Evolutionary conservation across 129 eudicot genomes (phyloP).

Genomic region (Helianthus tuberosus): DNA sequence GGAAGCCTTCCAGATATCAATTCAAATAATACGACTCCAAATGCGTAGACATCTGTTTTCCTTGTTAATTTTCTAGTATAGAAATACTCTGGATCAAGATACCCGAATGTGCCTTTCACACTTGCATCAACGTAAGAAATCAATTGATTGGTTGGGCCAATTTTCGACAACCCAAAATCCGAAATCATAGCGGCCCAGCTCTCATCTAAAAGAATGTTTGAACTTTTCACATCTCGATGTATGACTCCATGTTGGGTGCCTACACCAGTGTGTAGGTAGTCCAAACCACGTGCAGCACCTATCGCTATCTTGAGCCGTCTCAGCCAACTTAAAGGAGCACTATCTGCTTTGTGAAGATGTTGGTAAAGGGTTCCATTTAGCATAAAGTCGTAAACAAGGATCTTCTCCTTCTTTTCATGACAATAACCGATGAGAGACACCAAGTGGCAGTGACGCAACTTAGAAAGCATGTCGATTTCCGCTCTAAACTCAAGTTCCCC

Average conservation of each 20-base stretch:
- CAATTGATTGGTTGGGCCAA: conserved; percentile 19
- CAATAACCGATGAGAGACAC: conserved; percentile 25
- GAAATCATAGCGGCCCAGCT: conserved; percentile 20
- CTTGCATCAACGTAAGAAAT: not conserved
- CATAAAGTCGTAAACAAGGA: conserved; percentile 10
- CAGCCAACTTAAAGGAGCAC: no score
- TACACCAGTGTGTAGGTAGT: conserved; percentile 22
- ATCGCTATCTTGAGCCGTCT: conserved; percentile 17
- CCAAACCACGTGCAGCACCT: conserved; percentile 23
- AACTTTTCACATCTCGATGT: conserved; percentile 28
- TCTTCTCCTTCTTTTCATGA: conserved; percentile 15
- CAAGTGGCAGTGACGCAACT: conserved; percentile 15
- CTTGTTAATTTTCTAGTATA: conserved; percentile 18
- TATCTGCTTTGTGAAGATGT: no score
- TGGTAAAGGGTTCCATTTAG: no score
- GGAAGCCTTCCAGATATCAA: conserved; percentile 31
- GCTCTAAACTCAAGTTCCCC: conserved; percentile 16
- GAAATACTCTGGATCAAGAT: conserved; percentile 35
- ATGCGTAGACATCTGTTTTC: conserved; percentile 32
- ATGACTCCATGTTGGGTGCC: conserved; percentile 16
- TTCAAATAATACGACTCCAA: conserved; percentile 34
- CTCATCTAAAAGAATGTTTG: conserved; percentile 31
- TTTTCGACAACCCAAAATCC: conserved; percentile 29
- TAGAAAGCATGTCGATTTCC: conserved; percentile 10
- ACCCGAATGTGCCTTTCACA: conserved; percentile 43